Percentiles rank a stretch among this genome's conserved stretches.
Conservation (phyloP, 1,139 yeast genomes). For the Eremothecium coryli region DNA sequence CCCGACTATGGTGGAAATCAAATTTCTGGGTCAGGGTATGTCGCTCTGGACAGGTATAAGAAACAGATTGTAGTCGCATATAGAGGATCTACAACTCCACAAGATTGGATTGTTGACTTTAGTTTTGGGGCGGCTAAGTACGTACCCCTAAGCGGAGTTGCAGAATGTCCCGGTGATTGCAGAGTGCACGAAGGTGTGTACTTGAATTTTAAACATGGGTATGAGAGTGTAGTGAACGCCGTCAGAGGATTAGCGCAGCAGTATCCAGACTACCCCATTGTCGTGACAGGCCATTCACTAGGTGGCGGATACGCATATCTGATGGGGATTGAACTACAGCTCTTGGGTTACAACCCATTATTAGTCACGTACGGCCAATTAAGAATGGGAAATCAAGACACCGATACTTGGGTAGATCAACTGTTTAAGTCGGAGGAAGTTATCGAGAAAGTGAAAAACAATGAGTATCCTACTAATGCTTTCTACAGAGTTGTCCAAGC, state of each 20-base stretch:
- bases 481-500: slow-evolving; percentile 44
- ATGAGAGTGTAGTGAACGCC: slow-evolving; percentile 24
- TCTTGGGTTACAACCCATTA: slow-evolving; percentile 39
- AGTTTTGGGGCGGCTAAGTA: slow-evolving; percentile 12
- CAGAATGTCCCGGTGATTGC: slow-evolving; percentile 35
- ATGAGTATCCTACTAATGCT: slow-evolving; percentile 21
- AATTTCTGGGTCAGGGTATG: neutral
- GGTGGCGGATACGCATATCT: slow-evolving; percentile 55
- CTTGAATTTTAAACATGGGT: slow-evolving; percentile 30
- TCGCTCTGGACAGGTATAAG: slow-evolving; percentile 21
- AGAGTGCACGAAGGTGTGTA: slow-evolving; percentile 46
- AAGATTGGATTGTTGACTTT: slow-evolving; percentile 44
- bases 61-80: slow-evolving; percentile 36
- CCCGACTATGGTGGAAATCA: neutral
- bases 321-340: slow-evolving; percentile 43
- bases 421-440: slow-evolving; percentile 32
- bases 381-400: slow-evolving; percentile 41
- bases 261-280: slow-evolving; percentile 34
- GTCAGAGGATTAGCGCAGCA: slow-evolving; percentile 15
- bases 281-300: slow-evolving; percentile 52
- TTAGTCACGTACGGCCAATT: slow-evolving; percentile 48
- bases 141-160: neutral
- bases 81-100: slow-evolving; percentile 42
- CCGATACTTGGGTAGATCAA: slow-evolving; percentile 39
- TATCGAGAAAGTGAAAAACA: slow-evolving; percentile 3